Conservation (phyloP, 805 yeast genomes). For the Candida insectorum region DNA sequence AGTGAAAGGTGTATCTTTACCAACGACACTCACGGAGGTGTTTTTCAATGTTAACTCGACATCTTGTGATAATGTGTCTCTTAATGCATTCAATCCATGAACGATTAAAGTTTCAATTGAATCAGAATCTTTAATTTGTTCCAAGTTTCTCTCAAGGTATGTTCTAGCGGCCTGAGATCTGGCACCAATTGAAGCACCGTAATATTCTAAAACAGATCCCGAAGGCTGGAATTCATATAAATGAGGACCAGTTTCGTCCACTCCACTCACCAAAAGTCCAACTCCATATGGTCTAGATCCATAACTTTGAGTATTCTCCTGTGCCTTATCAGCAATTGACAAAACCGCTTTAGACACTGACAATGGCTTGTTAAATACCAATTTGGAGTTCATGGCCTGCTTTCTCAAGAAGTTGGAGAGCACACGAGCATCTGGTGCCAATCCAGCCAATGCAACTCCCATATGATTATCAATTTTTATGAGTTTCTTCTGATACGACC, state of each 20-base stretch:
- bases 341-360: conserved; percentile 80
- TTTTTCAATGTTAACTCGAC: conserved; percentile 81
- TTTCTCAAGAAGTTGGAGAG: conserved; percentile 84
- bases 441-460: conserved; percentile 95
- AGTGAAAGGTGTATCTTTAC: conserved; percentile 69
- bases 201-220: conserved; percentile 87
- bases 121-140: conserved; percentile 56
- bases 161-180: conserved; percentile 98
- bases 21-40: conserved; percentile 92
- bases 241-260: conserved; percentile 93
- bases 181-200: conserved; percentile 96
- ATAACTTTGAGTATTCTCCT: conserved; percentile 90
- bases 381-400: conserved; percentile 82
- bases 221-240: conserved; percentile 93
- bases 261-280: conserved; percentile 85
- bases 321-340: conserved; percentile 94
- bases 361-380: conserved; percentile 83
- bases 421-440: conserved; percentile 97
- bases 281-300: conserved; percentile 99
- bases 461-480: conserved; percentile 89
- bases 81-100: conserved; percentile 83
- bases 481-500: conserved; percentile 93
- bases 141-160: conserved; percentile 82
- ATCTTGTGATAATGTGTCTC: conserved; percentile 93
- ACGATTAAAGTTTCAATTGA: conserved; percentile 72